Percentiles rank a stretch among this genome's conserved stretches.
These are phyloP conservation scores for Lachancea sp. DNA, from an alignment of 805 yeast species.

Conservation along the genomic window DNA sequence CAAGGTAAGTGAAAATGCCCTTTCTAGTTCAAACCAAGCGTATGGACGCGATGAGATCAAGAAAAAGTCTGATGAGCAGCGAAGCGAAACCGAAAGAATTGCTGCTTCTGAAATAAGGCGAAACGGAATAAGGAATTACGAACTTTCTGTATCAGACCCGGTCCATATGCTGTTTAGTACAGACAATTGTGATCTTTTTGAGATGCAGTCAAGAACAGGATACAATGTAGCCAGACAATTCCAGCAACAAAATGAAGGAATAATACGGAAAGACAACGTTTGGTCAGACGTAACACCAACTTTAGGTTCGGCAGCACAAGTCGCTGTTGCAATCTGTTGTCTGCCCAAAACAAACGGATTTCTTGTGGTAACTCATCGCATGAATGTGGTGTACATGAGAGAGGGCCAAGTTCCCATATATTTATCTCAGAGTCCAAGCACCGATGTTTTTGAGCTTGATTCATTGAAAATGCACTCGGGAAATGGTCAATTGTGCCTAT, in stretches of 20 bases:
- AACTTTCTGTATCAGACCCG: neutral
- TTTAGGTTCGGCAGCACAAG: neutral
- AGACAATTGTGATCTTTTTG: neutral
- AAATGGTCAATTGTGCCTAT: neutral
- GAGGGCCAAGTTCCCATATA: neutral
- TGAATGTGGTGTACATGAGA: neutral
- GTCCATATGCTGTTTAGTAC: neutral
- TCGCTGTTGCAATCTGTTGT: neutral
- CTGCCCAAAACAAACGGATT: neutral
- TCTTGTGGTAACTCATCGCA: neutral
- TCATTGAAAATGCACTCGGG: neutral
- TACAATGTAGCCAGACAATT: no score
- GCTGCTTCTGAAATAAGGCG: neutral
- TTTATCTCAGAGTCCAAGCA: neutral
- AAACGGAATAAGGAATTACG: neutral
- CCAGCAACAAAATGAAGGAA: neutral
- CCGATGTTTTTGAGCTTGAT: neutral
- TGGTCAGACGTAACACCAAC: slow-evolving; percentile 6
- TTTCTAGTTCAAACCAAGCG: neutral
- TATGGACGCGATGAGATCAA: slow-evolving; percentile 4
- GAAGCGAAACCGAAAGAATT: neutral
- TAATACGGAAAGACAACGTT: neutral
- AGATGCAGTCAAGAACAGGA: neutral
- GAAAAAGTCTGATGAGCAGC: neutral
- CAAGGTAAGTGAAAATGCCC: slow-evolving; percentile 3